A percentile compares a stretch with the other conserved stretches of the same genome.
Evolutionary conservation across 2,329 filamentous ascomycete species (phyloP).

Genomic region (Pezicula rhizophila): DNA sequence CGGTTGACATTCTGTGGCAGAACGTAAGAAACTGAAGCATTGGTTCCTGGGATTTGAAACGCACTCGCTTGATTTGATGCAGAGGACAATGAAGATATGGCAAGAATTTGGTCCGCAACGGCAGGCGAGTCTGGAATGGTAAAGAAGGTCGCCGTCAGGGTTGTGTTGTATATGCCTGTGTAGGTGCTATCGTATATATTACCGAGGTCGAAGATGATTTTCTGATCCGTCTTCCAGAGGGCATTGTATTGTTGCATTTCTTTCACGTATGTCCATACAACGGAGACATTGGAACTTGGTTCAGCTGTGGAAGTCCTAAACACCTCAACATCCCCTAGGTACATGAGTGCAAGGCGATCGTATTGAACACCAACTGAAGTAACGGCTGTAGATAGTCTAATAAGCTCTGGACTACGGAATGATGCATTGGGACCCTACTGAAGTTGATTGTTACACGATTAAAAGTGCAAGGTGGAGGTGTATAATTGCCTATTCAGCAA

Average conservation of each 20-base stretch:
- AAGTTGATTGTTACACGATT: constrained; percentile 70
- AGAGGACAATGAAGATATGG: constrained; percentile 50
- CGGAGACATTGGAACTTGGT: constrained; percentile 56
- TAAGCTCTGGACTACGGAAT: no score
- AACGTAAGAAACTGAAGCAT: constrained; percentile 47
- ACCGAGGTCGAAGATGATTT: constrained; percentile 70
- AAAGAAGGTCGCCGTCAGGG: constrained; percentile 66
- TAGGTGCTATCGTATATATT: constrained; percentile 65
- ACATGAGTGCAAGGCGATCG: constrained; percentile 69
- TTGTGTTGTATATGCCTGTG: constrained; percentile 66
- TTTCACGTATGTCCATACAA: constrained; percentile 69
- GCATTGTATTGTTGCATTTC: constrained; percentile 64
- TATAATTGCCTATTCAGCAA: constrained; percentile 45
- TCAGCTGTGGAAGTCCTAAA: constrained; percentile 79
- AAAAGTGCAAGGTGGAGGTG: constrained; percentile 60
- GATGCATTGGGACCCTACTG: constrained; percentile 26
- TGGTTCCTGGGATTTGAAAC: constrained; percentile 57
- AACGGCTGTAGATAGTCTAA: constrained; percentile 34
- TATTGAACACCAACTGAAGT: constrained; percentile 64
- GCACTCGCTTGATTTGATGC: constrained; percentile 49
- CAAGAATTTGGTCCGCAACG: constrained; percentile 59
- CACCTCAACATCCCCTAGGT: constrained; percentile 68
- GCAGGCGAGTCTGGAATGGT: constrained; percentile 32
- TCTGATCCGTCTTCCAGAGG: constrained; percentile 59
- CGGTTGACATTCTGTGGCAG: constrained; percentile 60